phyloP scores from a whole-genome alignment of 1,284 basidiomycete genomes.

The Cutaneotrichosporon mucoides region DNA sequence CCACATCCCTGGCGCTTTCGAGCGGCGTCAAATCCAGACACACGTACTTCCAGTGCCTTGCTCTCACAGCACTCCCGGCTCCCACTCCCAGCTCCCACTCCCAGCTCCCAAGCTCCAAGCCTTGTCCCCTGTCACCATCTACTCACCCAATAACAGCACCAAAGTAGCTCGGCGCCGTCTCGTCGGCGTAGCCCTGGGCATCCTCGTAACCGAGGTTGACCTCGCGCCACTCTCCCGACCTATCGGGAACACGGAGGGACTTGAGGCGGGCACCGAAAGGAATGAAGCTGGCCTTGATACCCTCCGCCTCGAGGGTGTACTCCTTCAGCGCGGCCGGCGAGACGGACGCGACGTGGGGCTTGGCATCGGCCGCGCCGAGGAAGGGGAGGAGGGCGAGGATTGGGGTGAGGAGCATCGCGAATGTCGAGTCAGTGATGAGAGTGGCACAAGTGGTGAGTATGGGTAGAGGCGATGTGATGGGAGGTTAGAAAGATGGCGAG shows the following conservation, averaged over 20 bases:
- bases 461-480: neutral
- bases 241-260: conserved; percentile 31
- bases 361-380: neutral
- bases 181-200: conserved; percentile 16
- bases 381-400: neutral
- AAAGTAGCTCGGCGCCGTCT: conserved; percentile 27
- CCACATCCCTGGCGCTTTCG: too few relatives aligned
- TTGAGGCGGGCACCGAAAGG: conserved; percentile 32
- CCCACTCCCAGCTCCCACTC: too few relatives aligned
- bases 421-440: neutral
- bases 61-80: too few relatives aligned
- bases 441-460: too few relatives aligned
- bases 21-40: too few relatives aligned
- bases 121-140: neutral
- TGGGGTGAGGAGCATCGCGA: neutral
- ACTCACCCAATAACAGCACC: conserved; percentile 36
- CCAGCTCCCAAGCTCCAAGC: neutral
- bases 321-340: conserved; percentile 16
- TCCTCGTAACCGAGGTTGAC: conserved; percentile 33
- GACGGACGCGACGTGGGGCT: neutral
- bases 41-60: too few relatives aligned
- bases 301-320: conserved; percentile 24
- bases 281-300: conserved; percentile 38
- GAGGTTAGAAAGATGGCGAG: neutral
- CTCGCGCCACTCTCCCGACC: conserved; percentile 21